Evolutionary conservation across 164 flowering plant species (phyloP).

Genomic region (Nymphaea thermarum): DNA sequence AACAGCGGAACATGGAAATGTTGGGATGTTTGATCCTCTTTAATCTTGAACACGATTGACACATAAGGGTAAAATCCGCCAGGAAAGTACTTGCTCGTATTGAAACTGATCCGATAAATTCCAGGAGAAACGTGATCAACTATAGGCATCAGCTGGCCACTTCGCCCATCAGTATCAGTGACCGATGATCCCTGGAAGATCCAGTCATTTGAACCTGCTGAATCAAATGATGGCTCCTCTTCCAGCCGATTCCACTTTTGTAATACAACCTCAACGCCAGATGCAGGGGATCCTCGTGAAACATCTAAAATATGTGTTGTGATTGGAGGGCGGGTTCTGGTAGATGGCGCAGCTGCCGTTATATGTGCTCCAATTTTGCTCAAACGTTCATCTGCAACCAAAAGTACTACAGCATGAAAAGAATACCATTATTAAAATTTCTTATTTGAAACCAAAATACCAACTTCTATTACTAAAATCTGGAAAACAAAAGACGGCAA

Average conservation of each 20-base stretch:
- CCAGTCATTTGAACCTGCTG: constrained; percentile 34
- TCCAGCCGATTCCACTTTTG: constrained; percentile 53
- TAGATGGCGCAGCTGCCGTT: constrained; percentile 23
- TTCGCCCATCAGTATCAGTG: constrained; percentile 79
- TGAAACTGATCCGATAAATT: constrained; percentile 67
- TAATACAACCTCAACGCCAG: constrained; percentile 63
- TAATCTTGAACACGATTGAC: constrained; percentile 74
- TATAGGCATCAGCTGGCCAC: constrained; percentile 56
- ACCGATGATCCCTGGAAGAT: constrained; percentile 39
- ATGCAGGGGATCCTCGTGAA: constrained; percentile 66
- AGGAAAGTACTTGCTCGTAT: constrained; percentile 66
- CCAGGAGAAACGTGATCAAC: constrained; percentile 58
- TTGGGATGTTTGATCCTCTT: constrained; percentile 53
- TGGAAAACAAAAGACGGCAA: no score
- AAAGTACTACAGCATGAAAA: not conserved
- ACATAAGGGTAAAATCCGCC: constrained; percentile 84
- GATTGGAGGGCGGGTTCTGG: constrained; percentile 76
- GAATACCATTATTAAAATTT: not conserved
- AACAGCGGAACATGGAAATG: constrained; percentile 96
- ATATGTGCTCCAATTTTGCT: constrained; percentile 65
- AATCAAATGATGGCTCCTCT: constrained; percentile 30
- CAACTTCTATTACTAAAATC: no score
- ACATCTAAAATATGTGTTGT: constrained; percentile 91
- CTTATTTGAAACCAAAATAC: no score
- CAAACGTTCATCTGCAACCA: constrained; percentile 64